Conservation (phyloP, 768 basidiomycete genomes). For the Mrakia gelida region DNA sequence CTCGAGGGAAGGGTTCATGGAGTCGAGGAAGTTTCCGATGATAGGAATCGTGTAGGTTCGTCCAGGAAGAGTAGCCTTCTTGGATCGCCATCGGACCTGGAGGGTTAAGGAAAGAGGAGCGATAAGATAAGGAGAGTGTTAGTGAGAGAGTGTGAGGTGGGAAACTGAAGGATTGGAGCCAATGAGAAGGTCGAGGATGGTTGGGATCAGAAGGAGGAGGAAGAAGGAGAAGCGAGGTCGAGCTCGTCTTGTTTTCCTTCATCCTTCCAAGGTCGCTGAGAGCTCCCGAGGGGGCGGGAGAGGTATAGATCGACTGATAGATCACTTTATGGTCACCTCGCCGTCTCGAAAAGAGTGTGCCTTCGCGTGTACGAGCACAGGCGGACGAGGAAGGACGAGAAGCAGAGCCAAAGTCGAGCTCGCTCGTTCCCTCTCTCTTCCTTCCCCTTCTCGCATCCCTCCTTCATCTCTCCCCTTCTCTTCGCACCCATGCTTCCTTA, state of each 20-base stretch:
- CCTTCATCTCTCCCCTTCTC: background rate
- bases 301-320: background rate
- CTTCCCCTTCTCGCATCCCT: background rate
- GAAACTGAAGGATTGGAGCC: background rate
- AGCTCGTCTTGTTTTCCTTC: background rate
- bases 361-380: background rate
- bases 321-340: background rate
- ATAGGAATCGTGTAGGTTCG: conserved; percentile 91
- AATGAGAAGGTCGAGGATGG: background rate
- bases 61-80: conserved; percentile 85
- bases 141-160: background rate
- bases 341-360: too few species aligned
- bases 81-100: conserved; percentile 69
- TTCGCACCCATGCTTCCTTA: too few species aligned
- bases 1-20: conserved; percentile 83
- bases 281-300: background rate
- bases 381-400: background rate
- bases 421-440: background rate
- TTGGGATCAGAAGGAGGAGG: background rate
- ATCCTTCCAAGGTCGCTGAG: background rate
- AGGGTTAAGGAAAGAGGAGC: background rate
- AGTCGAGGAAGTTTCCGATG: conserved; percentile 93
- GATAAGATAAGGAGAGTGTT: background rate
- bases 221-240: background rate
- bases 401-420: too few species aligned